A percentile compares a stretch with the other conserved stretches of the same genome.
Conservation (phyloP, 371 early-diverging fungal species). For the Sporodiniella umbellata region DNA sequence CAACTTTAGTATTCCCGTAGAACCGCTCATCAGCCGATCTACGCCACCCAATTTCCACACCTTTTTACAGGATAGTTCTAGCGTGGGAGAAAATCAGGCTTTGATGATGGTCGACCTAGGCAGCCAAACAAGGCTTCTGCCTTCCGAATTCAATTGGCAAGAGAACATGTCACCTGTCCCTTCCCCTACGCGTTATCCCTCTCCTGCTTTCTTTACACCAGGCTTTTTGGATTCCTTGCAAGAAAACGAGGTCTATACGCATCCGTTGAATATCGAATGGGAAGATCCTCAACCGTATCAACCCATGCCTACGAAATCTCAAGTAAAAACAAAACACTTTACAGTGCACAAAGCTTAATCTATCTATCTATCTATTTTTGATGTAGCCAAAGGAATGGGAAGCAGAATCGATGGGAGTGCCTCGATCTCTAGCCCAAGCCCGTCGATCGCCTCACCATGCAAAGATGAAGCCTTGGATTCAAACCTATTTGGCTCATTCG, state of each 20-base stretch:
- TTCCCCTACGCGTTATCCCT: slow-evolving; percentile 14
- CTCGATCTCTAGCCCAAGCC: neutral
- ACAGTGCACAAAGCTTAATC: too few relatives aligned
- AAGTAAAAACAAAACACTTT: too few relatives aligned
- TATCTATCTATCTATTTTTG: neutral
- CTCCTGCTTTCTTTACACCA: slow-evolving; percentile 69
- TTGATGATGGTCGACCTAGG: neutral
- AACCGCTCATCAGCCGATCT: neutral
- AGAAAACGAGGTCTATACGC: slow-evolving; percentile 27
- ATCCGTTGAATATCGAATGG: neutral
- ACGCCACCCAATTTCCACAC: neutral
- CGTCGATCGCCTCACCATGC: neutral
- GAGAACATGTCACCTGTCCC: neutral
- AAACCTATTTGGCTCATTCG: slow-evolving; percentile 26
- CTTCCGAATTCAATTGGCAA: slow-evolving; percentile 2
- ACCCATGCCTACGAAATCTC: too few relatives aligned
- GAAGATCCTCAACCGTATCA: neutral
- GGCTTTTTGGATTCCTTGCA: slow-evolving; percentile 63
- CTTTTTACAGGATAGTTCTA: neutral
- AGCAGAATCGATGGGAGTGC: too few relatives aligned
- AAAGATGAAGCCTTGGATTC: slow-evolving; percentile 38
- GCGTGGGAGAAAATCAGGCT: slow-evolving; percentile 17
- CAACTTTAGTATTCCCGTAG: neutral
- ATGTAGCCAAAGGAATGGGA: too few relatives aligned
- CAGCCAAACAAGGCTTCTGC: neutral